Evolutionary conservation across 176 grass and related monocot genomes (phyloP).

Genomic region (Tillandsia leiboldiana): DNA sequence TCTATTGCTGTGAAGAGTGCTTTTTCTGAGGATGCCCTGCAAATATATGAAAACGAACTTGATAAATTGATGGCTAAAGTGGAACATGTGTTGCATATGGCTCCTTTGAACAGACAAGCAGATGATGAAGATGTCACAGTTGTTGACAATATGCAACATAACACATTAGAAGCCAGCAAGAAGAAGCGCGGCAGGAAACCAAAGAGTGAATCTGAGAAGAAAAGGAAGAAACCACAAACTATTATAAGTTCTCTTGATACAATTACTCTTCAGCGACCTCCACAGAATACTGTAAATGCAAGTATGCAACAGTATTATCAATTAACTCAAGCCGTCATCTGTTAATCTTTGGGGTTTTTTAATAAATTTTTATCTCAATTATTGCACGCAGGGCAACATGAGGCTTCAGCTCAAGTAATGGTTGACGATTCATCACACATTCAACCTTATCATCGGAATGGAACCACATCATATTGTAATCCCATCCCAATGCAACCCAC

Average conservation of each 20-base stretch:
- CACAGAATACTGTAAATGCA: conserved; percentile 24
- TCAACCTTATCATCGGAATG: conserved; percentile 18
- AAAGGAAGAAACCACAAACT: conserved; percentile 23
- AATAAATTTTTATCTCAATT: not conserved
- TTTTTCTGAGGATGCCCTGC: conserved; percentile 30
- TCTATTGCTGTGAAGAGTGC: conserved; percentile 36
- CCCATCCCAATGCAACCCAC: conserved; percentile 25
- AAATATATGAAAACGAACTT: conserved; percentile 35
- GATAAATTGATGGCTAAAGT: conserved; percentile 31
- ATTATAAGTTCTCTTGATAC: conserved; percentile 3
- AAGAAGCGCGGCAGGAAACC: conserved; percentile 24
- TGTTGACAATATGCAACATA: conserved; percentile 14
- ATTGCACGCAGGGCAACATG: conserved; percentile 19
- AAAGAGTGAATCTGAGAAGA: conserved; percentile 14
- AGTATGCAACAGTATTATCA: conserved; percentile 22
- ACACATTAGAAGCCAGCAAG: conserved; percentile 11
- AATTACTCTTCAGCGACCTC: not conserved
- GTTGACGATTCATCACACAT: conserved; percentile 17
- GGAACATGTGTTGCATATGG: conserved; percentile 26
- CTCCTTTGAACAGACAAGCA: conserved; percentile 23
- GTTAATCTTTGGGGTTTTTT: not conserved
- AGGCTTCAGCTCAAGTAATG: conserved; percentile 15
- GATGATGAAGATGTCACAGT: conserved; percentile 25
- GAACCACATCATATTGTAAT: conserved; percentile 19
- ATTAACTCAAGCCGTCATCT: not conserved